Evolutionary conservation across 441 rosid genomes (phyloP), one percentile per base, ranked within the genome.

Genomic region (Daphne laureola): DNA sequence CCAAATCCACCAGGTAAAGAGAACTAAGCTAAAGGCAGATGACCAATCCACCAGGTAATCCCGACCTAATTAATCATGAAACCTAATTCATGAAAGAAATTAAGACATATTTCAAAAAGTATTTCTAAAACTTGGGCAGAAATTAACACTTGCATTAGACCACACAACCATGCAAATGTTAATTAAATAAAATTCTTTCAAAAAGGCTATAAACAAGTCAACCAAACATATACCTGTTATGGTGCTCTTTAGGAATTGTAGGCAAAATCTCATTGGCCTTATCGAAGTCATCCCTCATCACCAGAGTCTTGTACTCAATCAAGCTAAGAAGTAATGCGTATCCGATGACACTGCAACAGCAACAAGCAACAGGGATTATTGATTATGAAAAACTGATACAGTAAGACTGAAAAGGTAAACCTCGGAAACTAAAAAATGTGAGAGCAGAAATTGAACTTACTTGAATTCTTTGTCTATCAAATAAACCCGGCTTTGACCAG

Each of bases 281-380:
- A 43, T 90, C 98, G 17, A 87, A 58, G 69, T 94, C 98, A 59
- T 98, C 99, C 59, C 98, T 96, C 98, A 94, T 90, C 63, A 94
- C 96, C 62, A 94, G 95, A 58, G 98, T 94, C 81, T 94, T 94
- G 79, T 87, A 94, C 81, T 94, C 99, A 43, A 94, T 94, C 78
- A 94, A 76, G 78, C 92, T 87, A 62, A 94, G 90, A 74, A 90
- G 99, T 67, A 94, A 72, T 55, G 99, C 90, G 79, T 94, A 94
- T 48, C 99, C 99, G 59, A 90, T 73, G 61, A 90, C 79, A 66
- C 99, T 94, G 84, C 77, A 76, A n/a, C 47, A 27, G 65, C 55
- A 49, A 5, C 8, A 61, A 49, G 31, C 42, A 42, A 17, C 4
- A 58, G 8, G 21, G 38, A 31, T 31, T 31, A 31, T 1, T 31